Base-by-base conservation (phyloP, 495 filamentous ascomycete genomes). In the Oidiodendron maius region DNA sequence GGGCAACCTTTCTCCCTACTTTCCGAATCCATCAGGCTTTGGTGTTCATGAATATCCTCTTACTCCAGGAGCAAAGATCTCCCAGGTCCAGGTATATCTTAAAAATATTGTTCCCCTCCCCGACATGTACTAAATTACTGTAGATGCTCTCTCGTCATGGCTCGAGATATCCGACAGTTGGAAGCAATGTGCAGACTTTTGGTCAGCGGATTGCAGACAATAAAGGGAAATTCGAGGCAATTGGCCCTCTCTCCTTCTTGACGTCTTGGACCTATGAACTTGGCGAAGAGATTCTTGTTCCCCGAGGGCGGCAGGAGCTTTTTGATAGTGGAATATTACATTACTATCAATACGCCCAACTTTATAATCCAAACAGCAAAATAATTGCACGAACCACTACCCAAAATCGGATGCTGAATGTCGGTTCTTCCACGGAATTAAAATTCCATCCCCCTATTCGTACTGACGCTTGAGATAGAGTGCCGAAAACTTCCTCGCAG, bases 141-240 rank as follows among this genome's bases (percentile, higher is more conserved):
- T 81, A 91, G 57, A 64, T 89, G 21, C 72, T 95, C 42, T 85
- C 84, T 5, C 76, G 89, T 15, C 89, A 95, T 66, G 89, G 89
- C 13, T 87, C 86, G 10, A 75, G 89, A 48, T 82, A 83, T 60
- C 89, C 89, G 4, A 91, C 87, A 0, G 54, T 60, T 10, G 63
- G 65, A 37, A 88, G 88, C 61, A 65, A 62, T 36, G 58, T 62
- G 24, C 65, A 81, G 21, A 68, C 86, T 36, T 57, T 71, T 20
- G 70, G 68, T 6, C 80, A 91, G 49, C 79, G 89, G 25, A 57
- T 60, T 13, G 71, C 65, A 28, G 79, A 93, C 54, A 75, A 86
- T 16, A 57, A 54, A 15, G 71, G 64, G 28, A 80, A 75, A 16
- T 75, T 66, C 2, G 55, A 65, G 2, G 86, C 83, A 61, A 66